A percentile compares a stretch with the other conserved stretches of the same genome.
These are phyloP conservation scores for Penicillium coprophilum DNA, from an alignment of 495 filamentous ascomycete genomes.

Conservation along the genomic window DNA sequence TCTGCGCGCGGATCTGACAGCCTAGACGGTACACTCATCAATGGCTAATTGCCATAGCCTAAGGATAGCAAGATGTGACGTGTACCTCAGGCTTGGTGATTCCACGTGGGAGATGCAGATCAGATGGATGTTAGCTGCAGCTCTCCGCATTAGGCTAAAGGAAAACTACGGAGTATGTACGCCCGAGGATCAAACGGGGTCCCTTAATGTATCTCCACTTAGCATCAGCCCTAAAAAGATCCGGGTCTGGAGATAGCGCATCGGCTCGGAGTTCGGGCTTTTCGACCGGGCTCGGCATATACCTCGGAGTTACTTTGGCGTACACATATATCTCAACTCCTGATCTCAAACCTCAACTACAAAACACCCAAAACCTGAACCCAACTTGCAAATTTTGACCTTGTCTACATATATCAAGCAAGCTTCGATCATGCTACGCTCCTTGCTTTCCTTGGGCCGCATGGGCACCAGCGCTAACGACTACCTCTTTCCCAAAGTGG, in stretches of 20 bases:
- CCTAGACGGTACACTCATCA: background rate
- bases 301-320: conserved; percentile 19
- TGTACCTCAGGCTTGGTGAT: background rate
- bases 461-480: conserved; percentile 19
- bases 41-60: no score
- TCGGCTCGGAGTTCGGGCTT: conserved; percentile 16
- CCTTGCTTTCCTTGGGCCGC: conserved; percentile 35
- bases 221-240: background rate
- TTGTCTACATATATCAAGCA: background rate
- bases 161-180: no score
- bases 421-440: conserved; percentile 36
- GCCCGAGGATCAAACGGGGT: background rate
- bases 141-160: background rate
- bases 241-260: background rate
- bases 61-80: background rate
- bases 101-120: background rate
- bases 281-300: background rate
- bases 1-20: background rate
- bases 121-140: background rate
- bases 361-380: background rate
- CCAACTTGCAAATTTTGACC: background rate
- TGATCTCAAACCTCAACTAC: background rate
- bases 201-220: background rate
- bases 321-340: conserved; percentile 5
- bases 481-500: conserved; percentile 55